These are phyloP conservation scores for Hemileccinum hortonii DNA, from an alignment of 1,284 basidiomycete species.

Conservation along the genomic window DNA sequence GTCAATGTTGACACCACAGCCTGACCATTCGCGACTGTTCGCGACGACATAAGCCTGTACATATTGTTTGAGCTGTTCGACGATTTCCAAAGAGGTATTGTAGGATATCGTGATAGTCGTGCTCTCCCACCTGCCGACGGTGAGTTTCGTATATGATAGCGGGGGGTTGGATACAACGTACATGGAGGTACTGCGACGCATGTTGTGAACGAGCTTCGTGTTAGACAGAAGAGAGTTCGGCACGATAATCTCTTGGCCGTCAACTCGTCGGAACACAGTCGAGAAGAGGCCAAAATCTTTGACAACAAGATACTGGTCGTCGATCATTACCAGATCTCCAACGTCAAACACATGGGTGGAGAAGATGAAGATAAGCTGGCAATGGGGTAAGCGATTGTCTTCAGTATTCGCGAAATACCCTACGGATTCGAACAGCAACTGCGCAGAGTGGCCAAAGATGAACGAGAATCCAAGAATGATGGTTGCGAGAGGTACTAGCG, in stretches of 20 bases:
- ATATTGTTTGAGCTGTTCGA: constrained; percentile 64
- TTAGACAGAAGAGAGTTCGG: constrained; percentile 77
- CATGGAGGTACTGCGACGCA: constrained; percentile 75
- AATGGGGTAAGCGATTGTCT: neutral
- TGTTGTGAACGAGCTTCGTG: constrained; percentile 75
- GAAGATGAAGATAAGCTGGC: constrained; percentile 78
- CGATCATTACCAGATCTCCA: constrained; percentile 77
- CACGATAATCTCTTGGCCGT: constrained; percentile 78
- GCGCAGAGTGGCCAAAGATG: constrained; percentile 81
- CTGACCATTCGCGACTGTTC: constrained; percentile 76
- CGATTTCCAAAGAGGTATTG: constrained; percentile 61
- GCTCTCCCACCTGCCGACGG: constrained; percentile 66
- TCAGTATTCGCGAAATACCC: constrained; percentile 21
- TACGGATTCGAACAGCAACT: constrained; percentile 79
- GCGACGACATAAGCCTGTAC: constrained; percentile 61
- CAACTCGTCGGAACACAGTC: constrained; percentile 75
- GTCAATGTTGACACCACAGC: constrained; percentile 61
- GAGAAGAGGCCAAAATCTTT: constrained; percentile 82
- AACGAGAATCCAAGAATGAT: constrained; percentile 80
- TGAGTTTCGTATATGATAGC: constrained; percentile 15
- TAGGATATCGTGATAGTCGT: constrained; percentile 66
- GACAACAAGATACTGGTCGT: constrained; percentile 47
- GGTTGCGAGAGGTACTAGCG: constrained; percentile 78
- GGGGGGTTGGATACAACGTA: constrained; percentile 33
- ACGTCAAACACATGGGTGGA: constrained; percentile 79